These are phyloP conservation scores for Aureobasidium musti DNA, from an alignment of 2,329 filamentous ascomycete species.

Conservation along the genomic window DNA sequence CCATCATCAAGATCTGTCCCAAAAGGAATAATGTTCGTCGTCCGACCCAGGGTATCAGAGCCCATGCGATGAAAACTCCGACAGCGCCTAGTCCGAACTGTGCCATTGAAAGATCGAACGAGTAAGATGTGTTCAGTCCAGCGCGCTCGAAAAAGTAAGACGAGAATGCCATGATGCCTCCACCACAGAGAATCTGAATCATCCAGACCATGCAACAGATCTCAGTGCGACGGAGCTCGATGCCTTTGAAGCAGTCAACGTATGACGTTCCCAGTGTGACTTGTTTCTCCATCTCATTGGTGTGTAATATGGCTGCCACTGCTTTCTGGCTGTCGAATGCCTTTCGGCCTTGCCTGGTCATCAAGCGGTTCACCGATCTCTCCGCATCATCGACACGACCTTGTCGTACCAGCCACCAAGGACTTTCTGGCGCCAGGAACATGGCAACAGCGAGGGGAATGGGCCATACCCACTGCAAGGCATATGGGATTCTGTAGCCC, in stretches of 20 bases:
- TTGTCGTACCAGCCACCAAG: constrained; percentile 47
- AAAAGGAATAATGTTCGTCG: constrained; percentile 46
- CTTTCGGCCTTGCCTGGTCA: constrained; percentile 31
- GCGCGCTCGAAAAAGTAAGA: constrained; percentile 47
- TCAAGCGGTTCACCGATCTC: constrained; percentile 39
- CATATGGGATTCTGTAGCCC: constrained; percentile 48
- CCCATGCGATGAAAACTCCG: constrained; percentile 39
- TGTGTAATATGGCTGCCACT: constrained; percentile 46
- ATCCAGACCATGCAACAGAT: constrained; percentile 45
- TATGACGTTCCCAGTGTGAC: constrained; percentile 52
- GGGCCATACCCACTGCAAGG: constrained; percentile 48
- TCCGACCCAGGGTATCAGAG: constrained; percentile 43
- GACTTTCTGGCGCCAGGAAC: constrained; percentile 40
- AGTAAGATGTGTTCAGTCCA: constrained; percentile 40
- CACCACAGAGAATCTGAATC: constrained; percentile 41
- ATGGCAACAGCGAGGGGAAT: constrained; percentile 37
- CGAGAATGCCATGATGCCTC: constrained; percentile 42
- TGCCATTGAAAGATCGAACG: constrained; percentile 45
- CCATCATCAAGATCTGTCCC: constrained; percentile 41
- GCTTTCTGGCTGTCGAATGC: constrained; percentile 38
- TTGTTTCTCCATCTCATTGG: constrained; percentile 57
- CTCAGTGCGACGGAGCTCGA: constrained; percentile 52
- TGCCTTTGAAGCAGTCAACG: constrained; percentile 55
- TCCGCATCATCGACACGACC: constrained; percentile 43
- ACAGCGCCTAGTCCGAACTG: constrained; percentile 37